These are phyloP conservation scores for Anisodus acutangulus DNA, from an alignment of 257 asterid genomes.

Conservation along the genomic window DNA sequence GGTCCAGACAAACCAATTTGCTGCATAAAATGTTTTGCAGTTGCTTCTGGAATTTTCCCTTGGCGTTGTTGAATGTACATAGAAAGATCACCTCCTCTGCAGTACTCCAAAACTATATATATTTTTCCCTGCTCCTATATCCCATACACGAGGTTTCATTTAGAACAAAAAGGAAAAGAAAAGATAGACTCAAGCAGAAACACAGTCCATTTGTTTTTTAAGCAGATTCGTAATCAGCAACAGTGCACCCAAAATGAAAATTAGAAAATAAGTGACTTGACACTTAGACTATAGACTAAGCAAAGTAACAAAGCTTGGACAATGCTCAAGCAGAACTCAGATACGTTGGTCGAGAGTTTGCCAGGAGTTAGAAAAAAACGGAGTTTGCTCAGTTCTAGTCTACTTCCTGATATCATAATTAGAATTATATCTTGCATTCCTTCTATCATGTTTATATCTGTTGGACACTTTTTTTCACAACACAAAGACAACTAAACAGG, in stretches of 20 bases:
- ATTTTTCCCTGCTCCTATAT: conserved; percentile 84
- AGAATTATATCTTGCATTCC: background rate
- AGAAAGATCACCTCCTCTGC: conserved; percentile 96
- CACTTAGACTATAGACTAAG: conserved; percentile 12
- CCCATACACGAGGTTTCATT: conserved; percentile 35
- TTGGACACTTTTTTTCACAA: background rate
- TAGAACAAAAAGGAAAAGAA: conserved; percentile 26
- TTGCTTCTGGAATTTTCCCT: conserved; percentile 81
- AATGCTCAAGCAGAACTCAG: background rate
- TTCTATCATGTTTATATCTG: background rate
- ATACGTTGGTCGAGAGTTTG: background rate
- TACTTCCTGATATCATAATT: background rate
- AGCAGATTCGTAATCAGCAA: background rate
- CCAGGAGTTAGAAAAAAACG: background rate
- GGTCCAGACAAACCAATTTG: conserved; percentile 67
- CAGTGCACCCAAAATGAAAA: conserved; percentile 17
- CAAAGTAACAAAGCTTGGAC: background rate
- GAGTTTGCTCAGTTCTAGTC: background rate
- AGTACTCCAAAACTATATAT: conserved; percentile 83
- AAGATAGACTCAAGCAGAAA: background rate
- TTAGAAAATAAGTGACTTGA: background rate
- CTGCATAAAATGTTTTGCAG: conserved; percentile 89
- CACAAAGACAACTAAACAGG: no score
- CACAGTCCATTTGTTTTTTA: background rate
- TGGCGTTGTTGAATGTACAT: conserved; percentile 67